phyloP scores from a whole-genome alignment of 495 filamentous ascomycete genomes.

The Neurospora sp. region DNA sequence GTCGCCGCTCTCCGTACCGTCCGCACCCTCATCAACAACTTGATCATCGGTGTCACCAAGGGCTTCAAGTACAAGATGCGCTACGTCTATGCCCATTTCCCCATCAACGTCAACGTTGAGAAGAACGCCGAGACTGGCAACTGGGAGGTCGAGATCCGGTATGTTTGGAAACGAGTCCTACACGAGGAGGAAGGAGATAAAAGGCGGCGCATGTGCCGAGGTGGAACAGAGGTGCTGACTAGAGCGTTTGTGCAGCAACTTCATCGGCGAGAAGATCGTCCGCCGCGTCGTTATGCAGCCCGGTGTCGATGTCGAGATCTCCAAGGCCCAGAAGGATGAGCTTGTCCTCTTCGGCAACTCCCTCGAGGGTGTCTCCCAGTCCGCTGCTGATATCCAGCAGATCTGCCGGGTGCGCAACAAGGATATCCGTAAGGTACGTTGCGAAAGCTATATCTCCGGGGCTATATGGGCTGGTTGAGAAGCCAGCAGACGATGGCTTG shows the following conservation, averaged over 20 bases:
- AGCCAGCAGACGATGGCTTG: not conserved
- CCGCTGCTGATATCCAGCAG: slow-evolving; percentile 97
- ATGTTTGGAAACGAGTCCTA: slow-evolving; percentile 29
- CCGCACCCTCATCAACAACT: slow-evolving; percentile 92
- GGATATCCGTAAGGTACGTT: slow-evolving; percentile 96
- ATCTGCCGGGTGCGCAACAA: slow-evolving; percentile 98
- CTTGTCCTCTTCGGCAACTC: slow-evolving; percentile 87
- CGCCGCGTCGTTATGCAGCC: slow-evolving; percentile 77
- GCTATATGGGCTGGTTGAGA: not conserved
- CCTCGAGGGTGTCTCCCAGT: slow-evolving; percentile 92
- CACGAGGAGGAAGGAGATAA: not conserved
- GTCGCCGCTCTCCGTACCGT: slow-evolving; percentile 96
- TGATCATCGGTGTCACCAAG: slow-evolving; percentile 95
- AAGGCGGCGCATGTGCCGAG: not conserved
- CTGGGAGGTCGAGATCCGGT: slow-evolving; percentile 94
- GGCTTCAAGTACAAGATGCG: slow-evolving; percentile 99
- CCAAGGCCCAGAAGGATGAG: slow-evolving; percentile 93
- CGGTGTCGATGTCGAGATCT: slow-evolving; percentile 83
- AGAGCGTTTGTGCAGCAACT: slow-evolving; percentile 58
- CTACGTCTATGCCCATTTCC: slow-evolving; percentile 99
- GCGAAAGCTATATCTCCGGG: not conserved
- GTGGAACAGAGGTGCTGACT: slow-evolving; percentile 20
- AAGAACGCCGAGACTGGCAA: slow-evolving; percentile 86
- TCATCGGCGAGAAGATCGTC: slow-evolving; percentile 99
- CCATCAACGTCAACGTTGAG: slow-evolving; percentile 99